Percentiles rank a stretch among this genome's conserved stretches.
Conservation (phyloP, 2,329 filamentous ascomycete genomes). For the Parastagonospora avenae region DNA sequence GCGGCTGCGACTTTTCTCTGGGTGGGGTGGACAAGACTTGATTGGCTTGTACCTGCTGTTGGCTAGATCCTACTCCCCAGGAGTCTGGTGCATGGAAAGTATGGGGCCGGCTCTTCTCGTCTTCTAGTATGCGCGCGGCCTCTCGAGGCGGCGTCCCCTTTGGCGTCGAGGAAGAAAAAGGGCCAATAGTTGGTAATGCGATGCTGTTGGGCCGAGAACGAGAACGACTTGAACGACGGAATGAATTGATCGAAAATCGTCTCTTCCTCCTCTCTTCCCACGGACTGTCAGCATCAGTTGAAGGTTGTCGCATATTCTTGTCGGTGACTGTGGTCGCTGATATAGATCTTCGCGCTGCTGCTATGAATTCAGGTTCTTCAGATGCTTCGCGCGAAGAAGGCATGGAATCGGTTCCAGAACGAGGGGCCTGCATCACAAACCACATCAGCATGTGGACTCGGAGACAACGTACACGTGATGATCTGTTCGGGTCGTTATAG, state of each 20-base stretch:
- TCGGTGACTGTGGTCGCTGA: constrained; percentile 13
- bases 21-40: constrained; percentile 14
- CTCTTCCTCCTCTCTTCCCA: constrained; percentile 34
- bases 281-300: constrained; percentile 13
- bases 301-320: constrained; percentile 6
- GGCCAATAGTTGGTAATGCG: constrained; percentile 24
- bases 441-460: constrained; percentile 42
- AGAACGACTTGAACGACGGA: constrained; percentile 41
- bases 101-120: constrained; percentile 23
- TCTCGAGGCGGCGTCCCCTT: constrained; percentile 31
- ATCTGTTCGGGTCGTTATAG: constrained; percentile 37
- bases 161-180: constrained; percentile 17
- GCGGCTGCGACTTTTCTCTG: constrained; percentile 2
- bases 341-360: constrained; percentile 18
- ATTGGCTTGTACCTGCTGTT: constrained; percentile 9
- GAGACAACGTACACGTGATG: constrained; percentile 13
- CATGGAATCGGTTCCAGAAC: constrained; percentile 27
- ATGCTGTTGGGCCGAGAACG: constrained; percentile 39
- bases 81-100: constrained; percentile 40
- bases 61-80: constrained; percentile 25
- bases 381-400: constrained; percentile 38
- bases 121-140: constrained; percentile 19
- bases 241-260: constrained; percentile 41
- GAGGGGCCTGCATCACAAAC: constrained; percentile 40
- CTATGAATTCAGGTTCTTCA: constrained; percentile 35